These are phyloP conservation scores for Solanum megistacrolobum DNA, from an alignment of 257 asterid genomes.

Conservation along the genomic window DNA sequence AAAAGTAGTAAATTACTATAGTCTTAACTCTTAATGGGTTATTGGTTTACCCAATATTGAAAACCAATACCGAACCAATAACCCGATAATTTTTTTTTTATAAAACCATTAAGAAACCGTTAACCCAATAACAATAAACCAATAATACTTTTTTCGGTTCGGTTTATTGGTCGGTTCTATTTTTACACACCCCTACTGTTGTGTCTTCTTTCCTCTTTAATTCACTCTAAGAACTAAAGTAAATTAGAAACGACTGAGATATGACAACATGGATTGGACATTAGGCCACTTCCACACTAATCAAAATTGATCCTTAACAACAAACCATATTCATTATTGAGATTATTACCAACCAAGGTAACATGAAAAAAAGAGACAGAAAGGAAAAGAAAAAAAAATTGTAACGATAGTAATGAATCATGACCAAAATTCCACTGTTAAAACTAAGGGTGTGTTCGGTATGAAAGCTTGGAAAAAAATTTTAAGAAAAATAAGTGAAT, in stretches of 20 bases:
- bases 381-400: background rate
- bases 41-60: too few species aligned
- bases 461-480: background rate
- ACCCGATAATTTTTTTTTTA: too few species aligned
- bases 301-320: background rate
- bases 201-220: background rate
- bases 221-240: background rate
- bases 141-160: too few species aligned
- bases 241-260: background rate
- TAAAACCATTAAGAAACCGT: too few species aligned
- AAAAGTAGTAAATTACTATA: too few species aligned
- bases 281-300: background rate
- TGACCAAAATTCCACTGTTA: background rate
- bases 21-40: too few species aligned
- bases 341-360: background rate
- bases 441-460: background rate
- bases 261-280: background rate
- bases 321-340: background rate
- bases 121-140: too few species aligned
- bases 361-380: background rate
- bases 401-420: background rate
- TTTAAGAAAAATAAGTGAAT: background rate
- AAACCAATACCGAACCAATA: too few species aligned
- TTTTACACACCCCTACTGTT: too few species aligned
- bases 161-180: too few species aligned